Percentiles rank a stretch among this genome's conserved stretches.
Evolutionary conservation across 2,329 filamentous ascomycete species (phyloP).

Genomic region (Coniochaeta sp.): DNA sequence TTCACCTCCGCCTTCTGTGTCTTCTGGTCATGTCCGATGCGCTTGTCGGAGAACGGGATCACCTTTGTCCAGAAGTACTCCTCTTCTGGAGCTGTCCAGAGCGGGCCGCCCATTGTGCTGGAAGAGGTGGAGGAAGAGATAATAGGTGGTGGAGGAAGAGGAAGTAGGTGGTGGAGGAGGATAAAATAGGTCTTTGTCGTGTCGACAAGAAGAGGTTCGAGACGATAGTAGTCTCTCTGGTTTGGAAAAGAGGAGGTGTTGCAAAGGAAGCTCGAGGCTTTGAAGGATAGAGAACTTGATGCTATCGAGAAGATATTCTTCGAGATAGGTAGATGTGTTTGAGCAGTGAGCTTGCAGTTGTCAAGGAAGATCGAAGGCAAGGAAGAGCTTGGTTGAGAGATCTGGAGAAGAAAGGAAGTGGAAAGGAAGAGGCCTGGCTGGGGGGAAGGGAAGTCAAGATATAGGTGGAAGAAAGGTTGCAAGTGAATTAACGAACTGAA

Average conservation of each 20-base stretch:
- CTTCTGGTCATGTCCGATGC: constrained; percentile 7
- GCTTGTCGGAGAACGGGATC: constrained; percentile 18
- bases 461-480: background rate
- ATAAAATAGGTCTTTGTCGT: no score
- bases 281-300: no score
- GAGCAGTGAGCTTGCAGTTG: background rate
- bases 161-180: no score
- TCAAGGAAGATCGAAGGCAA: background rate
- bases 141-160: no score
- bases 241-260: no score
- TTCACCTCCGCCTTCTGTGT: constrained; percentile 6
- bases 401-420: background rate
- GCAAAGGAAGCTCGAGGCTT: no score
- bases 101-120: constrained; percentile 38
- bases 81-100: constrained; percentile 42
- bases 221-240: no score
- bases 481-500: background rate
- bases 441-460: background rate
- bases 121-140: background rate
- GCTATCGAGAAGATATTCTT: no score
- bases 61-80: constrained; percentile 35
- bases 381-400: background rate
- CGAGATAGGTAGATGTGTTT: no score
- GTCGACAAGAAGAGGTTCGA: no score
- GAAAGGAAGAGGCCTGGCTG: constrained; percentile 2